A percentile compares a stretch with the other conserved stretches of the same genome.
Conservation (phyloP, 1,284 basidiomycete genomes). For the Athelia sp. region DNA sequence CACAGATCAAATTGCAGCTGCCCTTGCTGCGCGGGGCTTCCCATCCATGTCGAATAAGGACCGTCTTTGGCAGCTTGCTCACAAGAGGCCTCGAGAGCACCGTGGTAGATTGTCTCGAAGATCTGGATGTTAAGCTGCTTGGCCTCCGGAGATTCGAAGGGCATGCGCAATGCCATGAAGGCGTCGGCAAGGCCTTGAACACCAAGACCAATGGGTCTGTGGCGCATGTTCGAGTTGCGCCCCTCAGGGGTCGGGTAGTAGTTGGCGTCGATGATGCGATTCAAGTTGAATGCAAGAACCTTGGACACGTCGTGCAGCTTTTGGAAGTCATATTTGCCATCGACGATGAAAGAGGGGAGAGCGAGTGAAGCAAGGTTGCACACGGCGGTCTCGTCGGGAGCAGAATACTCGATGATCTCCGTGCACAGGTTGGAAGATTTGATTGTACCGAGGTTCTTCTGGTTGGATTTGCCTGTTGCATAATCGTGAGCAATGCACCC, state of each 20-base stretch:
- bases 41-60: slow-evolving; percentile 88
- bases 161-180: slow-evolving; percentile 96
- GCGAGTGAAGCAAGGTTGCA: slow-evolving; percentile 99
- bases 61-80: slow-evolving; percentile 86
- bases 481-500: slow-evolving; percentile 5
- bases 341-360: slow-evolving; percentile 81
- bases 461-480: slow-evolving; percentile 85
- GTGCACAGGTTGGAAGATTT: slow-evolving; percentile 99
- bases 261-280: slow-evolving; percentile 92
- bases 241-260: slow-evolving; percentile 94
- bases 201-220: slow-evolving; percentile 96
- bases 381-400: slow-evolving; percentile 97
- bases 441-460: slow-evolving; percentile 98
- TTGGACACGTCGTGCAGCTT: slow-evolving; percentile 94
- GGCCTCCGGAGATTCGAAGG: slow-evolving; percentile 91
- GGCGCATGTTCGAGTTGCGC: slow-evolving; percentile 91
- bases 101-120: slow-evolving; percentile 99
- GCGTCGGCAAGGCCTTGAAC: slow-evolving; percentile 98
- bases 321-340: slow-evolving; percentile 85
- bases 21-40: slow-evolving; percentile 87
- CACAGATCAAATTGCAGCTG: slow-evolving; percentile 95
- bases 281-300: slow-evolving; percentile 90
- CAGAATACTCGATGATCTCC: slow-evolving; percentile 98
- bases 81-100: slow-evolving; percentile 85
- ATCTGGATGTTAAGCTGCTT: slow-evolving; percentile 92